These are phyloP conservation scores for Phytophthora capsici DNA, from an alignment of 352 stramenopile genomes.

Conservation along the genomic window DNA sequence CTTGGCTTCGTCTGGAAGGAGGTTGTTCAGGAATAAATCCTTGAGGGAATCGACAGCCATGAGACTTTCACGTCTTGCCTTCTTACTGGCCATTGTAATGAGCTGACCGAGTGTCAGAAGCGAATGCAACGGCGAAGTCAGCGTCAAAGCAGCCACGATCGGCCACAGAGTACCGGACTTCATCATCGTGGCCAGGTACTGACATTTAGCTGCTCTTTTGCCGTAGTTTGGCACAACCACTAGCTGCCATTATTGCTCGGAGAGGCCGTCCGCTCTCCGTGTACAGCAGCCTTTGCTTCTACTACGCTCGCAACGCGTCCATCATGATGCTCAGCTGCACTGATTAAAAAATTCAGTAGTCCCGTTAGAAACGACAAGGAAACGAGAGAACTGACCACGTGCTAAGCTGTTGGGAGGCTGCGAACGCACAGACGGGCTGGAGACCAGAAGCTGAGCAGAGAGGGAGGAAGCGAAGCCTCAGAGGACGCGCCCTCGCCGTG, in stretches of 20 bases:
- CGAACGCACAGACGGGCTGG: conserved; percentile 37
- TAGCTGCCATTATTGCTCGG: no score
- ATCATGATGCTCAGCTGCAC: conserved; percentile 67
- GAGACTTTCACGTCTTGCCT: conserved; percentile 86
- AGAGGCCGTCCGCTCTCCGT: no score
- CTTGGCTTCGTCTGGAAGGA: conserved; percentile 87
- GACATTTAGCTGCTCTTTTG: conserved; percentile 76
- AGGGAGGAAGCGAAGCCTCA: conserved; percentile 10
- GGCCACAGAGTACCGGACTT: conserved; percentile 91
- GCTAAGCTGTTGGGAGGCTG: conserved; percentile 67
- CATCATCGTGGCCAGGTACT: conserved; percentile 87
- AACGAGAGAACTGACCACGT: conserved; percentile 30
- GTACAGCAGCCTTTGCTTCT: no score
- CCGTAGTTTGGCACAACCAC: no score
- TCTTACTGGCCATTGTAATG: conserved; percentile 91
- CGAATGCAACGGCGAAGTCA: conserved; percentile 83
- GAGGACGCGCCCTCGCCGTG: conserved; percentile 47
- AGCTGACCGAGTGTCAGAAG: conserved; percentile 81
- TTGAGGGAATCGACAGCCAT: conserved; percentile 94
- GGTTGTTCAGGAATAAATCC: conserved; percentile 93
- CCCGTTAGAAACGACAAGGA: background rate
- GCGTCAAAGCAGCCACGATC: conserved; percentile 91
- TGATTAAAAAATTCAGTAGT: conserved; percentile 16
- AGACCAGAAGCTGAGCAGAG: conserved; percentile 42
- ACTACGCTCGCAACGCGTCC: no score